Evolutionary conservation across 306 rosid genomes (phyloP).

Genomic region (Pueraria montana): DNA sequence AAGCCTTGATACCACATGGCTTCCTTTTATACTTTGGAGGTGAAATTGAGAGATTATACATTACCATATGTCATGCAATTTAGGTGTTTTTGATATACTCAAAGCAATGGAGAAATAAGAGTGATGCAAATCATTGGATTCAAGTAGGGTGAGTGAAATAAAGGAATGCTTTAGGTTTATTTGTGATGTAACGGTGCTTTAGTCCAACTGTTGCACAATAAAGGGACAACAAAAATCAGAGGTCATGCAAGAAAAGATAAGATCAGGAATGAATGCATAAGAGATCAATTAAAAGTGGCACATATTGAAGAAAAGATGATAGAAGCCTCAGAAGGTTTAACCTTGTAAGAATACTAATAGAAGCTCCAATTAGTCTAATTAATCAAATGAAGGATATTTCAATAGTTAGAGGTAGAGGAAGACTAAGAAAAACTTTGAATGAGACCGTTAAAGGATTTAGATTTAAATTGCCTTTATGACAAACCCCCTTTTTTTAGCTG

Average conservation of each 20-base stretch:
- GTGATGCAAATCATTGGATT: neutral
- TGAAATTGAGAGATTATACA: neutral
- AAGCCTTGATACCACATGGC: neutral
- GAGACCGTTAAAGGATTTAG: neutral
- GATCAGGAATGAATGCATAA: neutral
- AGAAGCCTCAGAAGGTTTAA: neutral
- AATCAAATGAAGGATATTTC: neutral
- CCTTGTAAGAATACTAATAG: neutral
- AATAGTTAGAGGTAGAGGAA: neutral
- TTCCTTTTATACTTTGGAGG: neutral
- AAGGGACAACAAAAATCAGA: neutral
- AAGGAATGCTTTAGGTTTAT: neutral
- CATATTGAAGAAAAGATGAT: neutral
- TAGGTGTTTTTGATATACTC: neutral
- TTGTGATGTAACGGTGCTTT: neutral
- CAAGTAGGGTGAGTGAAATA: neutral
- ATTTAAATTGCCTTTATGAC: neutral
- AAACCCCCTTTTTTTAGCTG: neutral
- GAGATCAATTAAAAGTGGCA: neutral
- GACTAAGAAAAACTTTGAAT: neutral
- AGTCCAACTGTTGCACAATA: neutral
- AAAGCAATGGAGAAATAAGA: conserved; percentile 8
- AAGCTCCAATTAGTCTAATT: neutral
- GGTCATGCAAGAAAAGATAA: conserved; percentile 4
- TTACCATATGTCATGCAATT: neutral